Evolutionary conservation across 257 asterid genomes (phyloP), one percentile per base, ranked within the genome.

Genomic region (Rauvolfia tetraphylla): DNA sequence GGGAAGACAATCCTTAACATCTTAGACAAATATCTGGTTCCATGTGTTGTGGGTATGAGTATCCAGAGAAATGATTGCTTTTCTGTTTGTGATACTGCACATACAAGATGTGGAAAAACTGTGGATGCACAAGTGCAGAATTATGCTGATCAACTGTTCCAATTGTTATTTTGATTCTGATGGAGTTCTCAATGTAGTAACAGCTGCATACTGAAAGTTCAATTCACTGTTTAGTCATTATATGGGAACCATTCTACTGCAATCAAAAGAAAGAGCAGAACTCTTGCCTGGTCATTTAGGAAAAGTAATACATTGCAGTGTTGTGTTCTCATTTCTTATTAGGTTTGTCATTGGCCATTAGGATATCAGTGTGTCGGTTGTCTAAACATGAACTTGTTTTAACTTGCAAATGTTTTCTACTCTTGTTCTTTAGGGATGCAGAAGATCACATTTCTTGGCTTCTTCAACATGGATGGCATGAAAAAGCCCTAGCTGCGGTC

Each of bases 371-470:
- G 23, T 18, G 70, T 49, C 25, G 42, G 69, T 51, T 65, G 75
- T 58, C 38, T 39, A 23, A 42, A 20, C 38, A 75, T 42, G 3
- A 42, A 3, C 68, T 68, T 27, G 41, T 38, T 31, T 46, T 48
- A 69, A 79, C 70, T 71, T 73, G 75, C 71, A 5, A 39, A 74
- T 33, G 59, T 80, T 74, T 68, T 81, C 34, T 31, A 75, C 65
- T 51, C 58, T 81, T 79, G 79, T 53, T 79, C 82, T 79, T 76
- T 79, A 95, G 99, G 98, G 99, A 95, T 86, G 72, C 95, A 78
- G 99, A 95, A 87, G 99, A 93, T 86, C 99, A 95, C 88, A 93
- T 95, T 76, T 72, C 97, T 74, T 95, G 99, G 98, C 99, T 95
- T 85, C 96, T 95, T 78, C 92, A 93, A 85, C 99, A 91, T 81